Percentiles rank a stretch among this genome's conserved stretches.
Conservation (phyloP, 2,329 filamentous ascomycete species). For the Colletotrichum tanaceti region DNA sequence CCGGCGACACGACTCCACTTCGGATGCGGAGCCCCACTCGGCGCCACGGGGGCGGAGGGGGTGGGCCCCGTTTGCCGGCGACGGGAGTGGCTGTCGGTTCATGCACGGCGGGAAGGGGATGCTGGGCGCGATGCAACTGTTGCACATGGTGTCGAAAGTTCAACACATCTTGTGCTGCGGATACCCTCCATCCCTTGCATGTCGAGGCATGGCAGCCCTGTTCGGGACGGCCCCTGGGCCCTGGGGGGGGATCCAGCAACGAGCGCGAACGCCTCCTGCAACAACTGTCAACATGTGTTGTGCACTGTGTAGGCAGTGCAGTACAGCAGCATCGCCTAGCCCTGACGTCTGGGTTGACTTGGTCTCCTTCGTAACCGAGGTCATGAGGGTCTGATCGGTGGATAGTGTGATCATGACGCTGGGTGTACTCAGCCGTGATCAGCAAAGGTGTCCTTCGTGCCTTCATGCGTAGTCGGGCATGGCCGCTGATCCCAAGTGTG, state of each 20-base stretch:
- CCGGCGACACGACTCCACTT: background rate
- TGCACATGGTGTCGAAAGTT: slow-evolving; percentile 11
- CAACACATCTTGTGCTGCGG: background rate
- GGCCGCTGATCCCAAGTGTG: background rate
- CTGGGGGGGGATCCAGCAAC: no score
- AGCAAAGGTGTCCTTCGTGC: background rate
- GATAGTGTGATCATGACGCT: background rate
- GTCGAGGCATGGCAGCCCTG: background rate
- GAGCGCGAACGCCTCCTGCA: background rate
- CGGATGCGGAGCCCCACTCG: background rate
- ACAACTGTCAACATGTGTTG: no score
- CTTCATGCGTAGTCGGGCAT: no score
- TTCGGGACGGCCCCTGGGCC: background rate
- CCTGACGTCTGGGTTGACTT: background rate
- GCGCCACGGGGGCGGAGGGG: background rate
- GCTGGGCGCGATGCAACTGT: slow-evolving; percentile 8
- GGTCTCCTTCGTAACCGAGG: background rate
- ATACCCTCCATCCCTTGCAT: slow-evolving; percentile 2
- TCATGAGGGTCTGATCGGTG: no score
- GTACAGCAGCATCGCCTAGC: background rate
- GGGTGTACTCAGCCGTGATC: background rate
- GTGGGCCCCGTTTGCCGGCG: background rate
- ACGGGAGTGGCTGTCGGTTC: background rate
- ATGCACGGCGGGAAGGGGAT: slow-evolving; percentile 18
- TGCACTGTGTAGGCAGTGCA: no score